Conservation (phyloP, 768 basidiomycete genomes). For the Russula dissimulans region DNA sequence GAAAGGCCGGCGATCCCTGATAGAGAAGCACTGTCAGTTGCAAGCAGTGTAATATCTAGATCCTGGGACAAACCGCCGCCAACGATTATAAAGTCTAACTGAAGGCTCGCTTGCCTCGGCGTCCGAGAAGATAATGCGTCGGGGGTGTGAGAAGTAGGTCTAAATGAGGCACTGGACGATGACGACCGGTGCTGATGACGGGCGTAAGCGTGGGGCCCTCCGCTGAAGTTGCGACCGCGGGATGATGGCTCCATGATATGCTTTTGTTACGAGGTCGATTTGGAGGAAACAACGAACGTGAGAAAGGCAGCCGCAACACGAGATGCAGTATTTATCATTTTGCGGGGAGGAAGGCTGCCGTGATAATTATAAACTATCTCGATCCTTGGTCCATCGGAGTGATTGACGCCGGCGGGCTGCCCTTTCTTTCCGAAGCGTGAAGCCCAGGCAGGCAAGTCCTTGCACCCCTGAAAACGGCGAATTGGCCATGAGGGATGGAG, state of each 20-base stretch:
- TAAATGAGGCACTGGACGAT: background rate
- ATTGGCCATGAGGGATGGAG: background rate
- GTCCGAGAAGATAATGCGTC: background rate
- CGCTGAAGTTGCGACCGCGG: background rate
- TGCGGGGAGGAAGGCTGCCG: constrained; percentile 5
- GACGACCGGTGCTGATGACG: background rate
- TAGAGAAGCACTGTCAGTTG: background rate
- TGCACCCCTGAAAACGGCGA: constrained; percentile 8
- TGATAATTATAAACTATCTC: constrained; percentile 1
- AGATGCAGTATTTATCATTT: constrained; percentile 12
- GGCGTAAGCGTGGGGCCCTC: background rate
- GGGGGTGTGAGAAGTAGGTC: background rate
- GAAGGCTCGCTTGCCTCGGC: constrained; percentile 7
- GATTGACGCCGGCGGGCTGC: constrained; percentile 12
- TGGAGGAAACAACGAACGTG: background rate
- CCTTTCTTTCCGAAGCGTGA: background rate
- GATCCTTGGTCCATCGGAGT: background rate
- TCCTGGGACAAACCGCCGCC: constrained; percentile 14
- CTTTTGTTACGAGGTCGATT: background rate
- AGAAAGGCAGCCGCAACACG: background rate
- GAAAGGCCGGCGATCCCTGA: constrained; percentile 18
- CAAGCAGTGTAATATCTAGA: background rate
- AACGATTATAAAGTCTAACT: constrained; percentile 17
- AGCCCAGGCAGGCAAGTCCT: background rate
- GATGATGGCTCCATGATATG: background rate